Conservation (phyloP, 805 yeast species). For the Candida ficus region DNA sequence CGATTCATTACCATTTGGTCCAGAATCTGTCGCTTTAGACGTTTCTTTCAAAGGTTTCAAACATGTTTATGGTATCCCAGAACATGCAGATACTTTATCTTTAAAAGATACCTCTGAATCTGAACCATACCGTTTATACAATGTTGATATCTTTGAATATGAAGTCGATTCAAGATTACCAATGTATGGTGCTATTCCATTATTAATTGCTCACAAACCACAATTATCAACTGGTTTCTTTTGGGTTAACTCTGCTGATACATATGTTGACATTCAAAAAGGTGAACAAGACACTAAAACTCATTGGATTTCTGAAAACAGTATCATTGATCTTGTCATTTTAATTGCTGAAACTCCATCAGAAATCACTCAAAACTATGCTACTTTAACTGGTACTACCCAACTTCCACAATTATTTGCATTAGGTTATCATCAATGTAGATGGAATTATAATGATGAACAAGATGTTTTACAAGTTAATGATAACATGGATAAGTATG, state of each 20-base stretch:
- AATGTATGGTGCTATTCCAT: slow-evolving; percentile 94
- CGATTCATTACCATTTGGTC: slow-evolving; percentile 75
- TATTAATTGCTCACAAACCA: slow-evolving; percentile 64
- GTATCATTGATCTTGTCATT: slow-evolving; percentile 70
- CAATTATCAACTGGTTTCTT: slow-evolving; percentile 67
- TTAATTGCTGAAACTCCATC: slow-evolving; percentile 56
- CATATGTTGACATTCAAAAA: slow-evolving; percentile 71
- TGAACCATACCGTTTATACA: slow-evolving; percentile 83
- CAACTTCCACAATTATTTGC: slow-evolving; percentile 72
- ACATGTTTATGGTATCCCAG: slow-evolving; percentile 91
- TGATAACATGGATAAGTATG: slow-evolving; percentile 61
- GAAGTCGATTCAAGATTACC: slow-evolving; percentile 77
- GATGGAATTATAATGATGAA: slow-evolving; percentile 95
- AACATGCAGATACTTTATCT: slow-evolving; percentile 80
- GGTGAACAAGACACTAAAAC: slow-evolving; percentile 34
- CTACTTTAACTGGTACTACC: slow-evolving; percentile 67
- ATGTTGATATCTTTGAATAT: slow-evolving; percentile 95
- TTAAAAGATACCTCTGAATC: slow-evolving; percentile 58
- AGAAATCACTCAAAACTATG: slow-evolving; percentile 55
- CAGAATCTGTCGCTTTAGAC: slow-evolving; percentile 85
- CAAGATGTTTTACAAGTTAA: slow-evolving; percentile 75
- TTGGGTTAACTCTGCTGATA: slow-evolving; percentile 93
- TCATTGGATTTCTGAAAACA: slow-evolving; percentile 95
- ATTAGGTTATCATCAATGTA: slow-evolving; percentile 90
- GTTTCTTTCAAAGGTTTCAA: slow-evolving; percentile 54